A percentile compares a stretch with the other conserved stretches of the same genome.
Evolutionary conservation across 768 basidiomycete species (phyloP).

Genomic region (Collybia mongolica): DNA sequence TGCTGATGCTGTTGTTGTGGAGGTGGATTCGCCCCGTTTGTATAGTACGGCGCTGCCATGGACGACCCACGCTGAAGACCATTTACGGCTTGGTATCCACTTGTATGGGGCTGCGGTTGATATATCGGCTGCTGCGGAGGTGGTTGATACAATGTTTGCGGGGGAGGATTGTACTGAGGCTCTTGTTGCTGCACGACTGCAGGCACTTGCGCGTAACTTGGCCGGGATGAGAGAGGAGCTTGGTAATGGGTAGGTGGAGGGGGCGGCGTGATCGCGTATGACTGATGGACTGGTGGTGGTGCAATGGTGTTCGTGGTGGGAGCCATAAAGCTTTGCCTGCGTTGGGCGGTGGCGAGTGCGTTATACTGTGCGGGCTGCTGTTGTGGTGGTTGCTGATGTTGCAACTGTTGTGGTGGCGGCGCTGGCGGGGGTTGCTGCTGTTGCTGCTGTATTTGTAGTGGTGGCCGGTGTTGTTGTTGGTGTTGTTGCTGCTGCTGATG

Average conservation of each 20-base stretch:
- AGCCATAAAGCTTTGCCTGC: constrained; percentile 33
- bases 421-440: constrained; percentile 24
- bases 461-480: constrained; percentile 20
- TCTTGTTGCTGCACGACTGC: constrained; percentile 10
- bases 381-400: constrained; percentile 25
- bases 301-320: constrained; percentile 20
- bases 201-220: constrained; percentile 30
- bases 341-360: constrained; percentile 18
- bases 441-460: constrained; percentile 20
- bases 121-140: constrained; percentile 23
- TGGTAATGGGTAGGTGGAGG: constrained; percentile 36
- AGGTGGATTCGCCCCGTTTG: constrained; percentile 13
- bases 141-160: constrained; percentile 15
- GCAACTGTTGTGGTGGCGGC: constrained; percentile 27
- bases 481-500: constrained; percentile 25
- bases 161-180: constrained; percentile 13
- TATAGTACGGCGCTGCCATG: constrained; percentile 9
- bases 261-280: constrained; percentile 36
- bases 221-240: constrained; percentile 30
- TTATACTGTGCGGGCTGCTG: constrained; percentile 9
- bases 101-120: constrained; percentile 17
- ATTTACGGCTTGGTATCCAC: constrained; percentile 18
- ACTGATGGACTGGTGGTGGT: constrained; percentile 33
- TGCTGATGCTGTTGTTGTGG: constrained; percentile 23
- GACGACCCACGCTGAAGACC: constrained; percentile 26